Base-by-base conservation (phyloP, 345 rosid genomes). In the Salix suchowensis region DNA sequence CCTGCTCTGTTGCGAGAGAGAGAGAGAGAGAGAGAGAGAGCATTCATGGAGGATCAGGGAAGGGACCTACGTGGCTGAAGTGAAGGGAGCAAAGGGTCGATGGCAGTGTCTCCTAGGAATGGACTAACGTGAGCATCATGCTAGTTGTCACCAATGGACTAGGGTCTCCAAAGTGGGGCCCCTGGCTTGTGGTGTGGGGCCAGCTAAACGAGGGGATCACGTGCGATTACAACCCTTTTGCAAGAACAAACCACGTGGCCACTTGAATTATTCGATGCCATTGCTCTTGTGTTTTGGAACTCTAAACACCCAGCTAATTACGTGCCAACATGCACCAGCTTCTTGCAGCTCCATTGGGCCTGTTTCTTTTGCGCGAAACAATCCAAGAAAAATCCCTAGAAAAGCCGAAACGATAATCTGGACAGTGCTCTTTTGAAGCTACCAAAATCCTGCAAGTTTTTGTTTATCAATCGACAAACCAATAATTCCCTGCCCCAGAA, bases 61-160 rank as follows among this genome's bases (percentile, higher is more conserved):
- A 26, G 77, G 86, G 89, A 1, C 89, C 89, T 55, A 81, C 84
- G 73, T 23, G 32, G 80, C 71, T 76, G 74, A 74, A 82, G 46
- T 37, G 71, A 70, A 77, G 85, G 82, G 66, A 78, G 84, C 82
- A 86, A 72, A 82, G 40, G 78, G 82, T 36, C 78, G 74, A 71
- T 78, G 84, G 67, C 52, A 8, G 40, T 85, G 87, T 87, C 90
- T 87, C 90, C 86, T 82, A 72, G 84, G 86, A 76, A 77, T 87
- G 87, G 89, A 86, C 74, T 78, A 86, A 84, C 88, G 86, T 82
- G 93, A 82, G 76, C 77, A 52, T 86, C 93, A 86, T 78, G 91
- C 85, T 84, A 79, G 75, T 37, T 89, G 91, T 82, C 81, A 81
- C 77, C 77, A 76, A 64, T 23, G 36, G 73, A 73, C 69, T 28